A percentile compares a stretch with the other conserved stretches of the same genome.
phyloP scores from a whole-genome alignment of 768 basidiomycete species.

The Amanita jacksonii region DNA sequence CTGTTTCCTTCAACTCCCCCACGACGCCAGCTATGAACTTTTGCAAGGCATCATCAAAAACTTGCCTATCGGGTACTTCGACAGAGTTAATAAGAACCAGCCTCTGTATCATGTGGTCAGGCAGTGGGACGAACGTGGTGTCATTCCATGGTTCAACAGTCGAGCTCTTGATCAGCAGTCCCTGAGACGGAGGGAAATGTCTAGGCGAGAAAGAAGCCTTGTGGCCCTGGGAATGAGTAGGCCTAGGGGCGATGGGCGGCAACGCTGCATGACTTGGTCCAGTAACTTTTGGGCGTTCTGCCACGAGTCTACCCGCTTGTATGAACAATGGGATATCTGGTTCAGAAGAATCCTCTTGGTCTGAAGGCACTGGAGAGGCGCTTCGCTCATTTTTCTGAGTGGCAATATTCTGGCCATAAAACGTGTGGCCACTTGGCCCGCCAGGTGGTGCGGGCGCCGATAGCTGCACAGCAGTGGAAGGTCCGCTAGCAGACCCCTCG shows the following conservation, averaged over 20 bases:
- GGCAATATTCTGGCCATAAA: slow-evolving; percentile 40
- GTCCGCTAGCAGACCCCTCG: slow-evolving; percentile 6
- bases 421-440: slow-evolving; percentile 22
- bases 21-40: slow-evolving; percentile 43
- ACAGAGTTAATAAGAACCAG: slow-evolving; percentile 42
- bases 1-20: slow-evolving; percentile 49
- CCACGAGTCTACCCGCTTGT: slow-evolving; percentile 24
- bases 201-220: slow-evolving; percentile 35
- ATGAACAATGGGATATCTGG: slow-evolving; percentile 12
- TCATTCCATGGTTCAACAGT: slow-evolving; percentile 52
- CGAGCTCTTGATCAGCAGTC: slow-evolving; percentile 28
- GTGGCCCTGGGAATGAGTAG: slow-evolving; percentile 14
- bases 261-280: slow-evolving; percentile 15
- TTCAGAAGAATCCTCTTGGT: slow-evolving; percentile 16
- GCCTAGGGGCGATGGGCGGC: slow-evolving; percentile 16
- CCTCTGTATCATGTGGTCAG: slow-evolving; percentile 42
- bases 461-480: slow-evolving; percentile 4
- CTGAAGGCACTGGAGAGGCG: slow-evolving; percentile 17
- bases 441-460: background rate
- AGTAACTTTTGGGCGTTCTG: slow-evolving; percentile 15
- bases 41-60: slow-evolving; percentile 40
- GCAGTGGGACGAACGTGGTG: slow-evolving; percentile 50
- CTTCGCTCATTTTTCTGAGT: slow-evolving; percentile 14
- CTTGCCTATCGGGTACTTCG: slow-evolving; percentile 50
- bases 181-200: slow-evolving; percentile 27